Evolutionary conservation across 495 filamentous ascomycete species (phyloP), one percentile per base, ranked within the genome.

Genomic region (Astrothelium macrocarpum): DNA sequence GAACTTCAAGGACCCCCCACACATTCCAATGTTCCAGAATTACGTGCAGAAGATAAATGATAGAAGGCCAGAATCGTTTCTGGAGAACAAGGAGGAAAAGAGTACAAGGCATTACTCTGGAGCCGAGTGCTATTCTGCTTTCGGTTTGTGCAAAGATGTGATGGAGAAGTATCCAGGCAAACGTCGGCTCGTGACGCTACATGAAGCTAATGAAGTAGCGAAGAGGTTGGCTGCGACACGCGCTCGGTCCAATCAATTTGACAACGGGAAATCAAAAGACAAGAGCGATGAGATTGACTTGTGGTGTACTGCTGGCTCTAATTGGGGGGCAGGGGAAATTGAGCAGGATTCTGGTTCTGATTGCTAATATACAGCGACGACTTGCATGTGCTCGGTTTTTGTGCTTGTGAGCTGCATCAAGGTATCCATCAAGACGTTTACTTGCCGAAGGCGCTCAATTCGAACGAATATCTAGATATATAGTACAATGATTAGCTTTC

Each of bases 131-230:
- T 45, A 28, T 16, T 9, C 5, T 2, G 73, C 67, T 20, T 68
- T 64, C 42, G 65, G 67, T 20, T 20, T 71, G 25, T 73, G 67
- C 23, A 63, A 67, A 34, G 64, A 71, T 9, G 59, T 67, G 9
- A 67, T 68, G 66, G 49, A 63, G 36, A 65, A 70, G 32, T 32
- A 65, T 28, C 12, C 62, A 67, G 59, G 71, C 23, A 88, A 85
- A 76, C 76, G 87, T 56, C 80, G 77, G 43, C 76, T 90, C 10
- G 87, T 90, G 31, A 86, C 78, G 62, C 72, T 90, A 65, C 78
- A 81, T 66, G 86, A 90, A 68, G 87, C 87, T 11, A 90, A 89
- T 65, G 85, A 89, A 67, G 86, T 90, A 9, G 83, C 87, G 1
- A 85, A 83, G 70, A 71, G 88, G 32, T 68, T 91, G 53, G 81